These are phyloP conservation scores for Fusarium incarnatum DNA, from an alignment of 2,329 filamentous ascomycete species.

Conservation along the genomic window DNA sequence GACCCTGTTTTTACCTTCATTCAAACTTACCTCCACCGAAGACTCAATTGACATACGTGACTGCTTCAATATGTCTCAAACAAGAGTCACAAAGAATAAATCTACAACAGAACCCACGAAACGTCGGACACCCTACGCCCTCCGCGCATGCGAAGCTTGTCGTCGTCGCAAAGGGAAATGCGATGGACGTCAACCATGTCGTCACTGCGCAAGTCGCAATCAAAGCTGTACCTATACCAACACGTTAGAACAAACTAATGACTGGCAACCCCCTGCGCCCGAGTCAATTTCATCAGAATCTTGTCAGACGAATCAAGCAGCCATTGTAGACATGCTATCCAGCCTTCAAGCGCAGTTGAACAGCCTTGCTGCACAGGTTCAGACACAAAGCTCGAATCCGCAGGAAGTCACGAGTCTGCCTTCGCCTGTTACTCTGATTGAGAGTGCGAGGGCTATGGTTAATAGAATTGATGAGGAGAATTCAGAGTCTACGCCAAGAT, in stretches of 20 bases:
- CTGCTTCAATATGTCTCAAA: conserved; percentile 6
- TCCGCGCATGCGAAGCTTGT: conserved; percentile 26
- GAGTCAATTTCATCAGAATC: background rate
- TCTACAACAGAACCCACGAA: conserved; percentile 7
- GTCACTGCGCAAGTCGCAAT: conserved; percentile 8
- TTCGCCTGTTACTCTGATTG: conserved; percentile 5
- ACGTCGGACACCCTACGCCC: conserved; percentile 21
- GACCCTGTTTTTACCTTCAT: background rate
- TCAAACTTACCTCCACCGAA: too few relatives aligned
- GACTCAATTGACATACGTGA: too few relatives aligned
- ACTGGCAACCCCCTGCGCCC: background rate
- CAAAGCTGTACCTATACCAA: background rate
- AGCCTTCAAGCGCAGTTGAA: conserved; percentile 25
- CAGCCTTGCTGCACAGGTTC: conserved; percentile 23
- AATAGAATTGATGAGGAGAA: background rate
- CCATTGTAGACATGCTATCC: conserved; percentile 26
- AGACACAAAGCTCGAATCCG: conserved; percentile 1
- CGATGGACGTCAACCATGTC: conserved; percentile 18
- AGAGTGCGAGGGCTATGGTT: background rate
- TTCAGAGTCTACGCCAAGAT: background rate
- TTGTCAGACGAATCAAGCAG: conserved; percentile 9
- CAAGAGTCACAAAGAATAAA: conserved; percentile 12
- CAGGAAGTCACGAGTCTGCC: background rate
- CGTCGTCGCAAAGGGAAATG: conserved; percentile 26
- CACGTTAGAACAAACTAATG: background rate